These are phyloP conservation scores for Aspergillus glaucus DNA, from an alignment of 2,329 filamentous ascomycete genomes.

Conservation along the genomic window DNA sequence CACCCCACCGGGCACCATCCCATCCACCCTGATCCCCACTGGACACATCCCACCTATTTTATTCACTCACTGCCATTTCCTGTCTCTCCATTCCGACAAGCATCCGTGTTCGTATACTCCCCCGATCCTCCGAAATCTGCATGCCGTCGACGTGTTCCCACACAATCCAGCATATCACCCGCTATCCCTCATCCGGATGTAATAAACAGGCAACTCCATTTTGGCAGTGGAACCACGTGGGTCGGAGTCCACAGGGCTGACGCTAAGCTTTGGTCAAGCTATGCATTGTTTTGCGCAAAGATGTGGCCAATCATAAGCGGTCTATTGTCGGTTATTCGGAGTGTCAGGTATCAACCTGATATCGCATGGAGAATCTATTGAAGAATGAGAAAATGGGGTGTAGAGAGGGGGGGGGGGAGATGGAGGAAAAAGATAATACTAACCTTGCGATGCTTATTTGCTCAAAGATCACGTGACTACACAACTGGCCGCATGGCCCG, in stretches of 20 bases:
- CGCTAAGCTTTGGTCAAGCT: constrained; percentile 15
- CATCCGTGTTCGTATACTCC: not conserved
- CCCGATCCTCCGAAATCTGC: not conserved
- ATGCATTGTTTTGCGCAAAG: constrained; percentile 4
- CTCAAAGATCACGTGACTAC: constrained; percentile 11
- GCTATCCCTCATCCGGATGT: too few species aligned
- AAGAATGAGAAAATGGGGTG: not conserved
- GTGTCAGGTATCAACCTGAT: not conserved
- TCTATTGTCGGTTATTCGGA: not conserved
- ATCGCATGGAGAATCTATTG: too few species aligned
- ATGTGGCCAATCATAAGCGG: constrained; percentile 3
- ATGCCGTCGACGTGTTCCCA: too few species aligned
- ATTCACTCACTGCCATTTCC: not conserved
- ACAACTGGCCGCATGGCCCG: not conserved
- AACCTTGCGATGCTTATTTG: not conserved
- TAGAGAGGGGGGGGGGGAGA: not conserved
- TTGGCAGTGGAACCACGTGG: not conserved
- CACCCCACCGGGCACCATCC: too few species aligned
- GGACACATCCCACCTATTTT: too few species aligned
- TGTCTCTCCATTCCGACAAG: not conserved
- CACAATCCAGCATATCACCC: too few species aligned
- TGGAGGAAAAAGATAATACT: not conserved
- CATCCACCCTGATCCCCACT: too few species aligned
- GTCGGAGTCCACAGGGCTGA: not conserved
- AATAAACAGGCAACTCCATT: not conserved